Conservation (phyloP, 306 rosid genomes). For the Vachellia collinsii region DNA sequence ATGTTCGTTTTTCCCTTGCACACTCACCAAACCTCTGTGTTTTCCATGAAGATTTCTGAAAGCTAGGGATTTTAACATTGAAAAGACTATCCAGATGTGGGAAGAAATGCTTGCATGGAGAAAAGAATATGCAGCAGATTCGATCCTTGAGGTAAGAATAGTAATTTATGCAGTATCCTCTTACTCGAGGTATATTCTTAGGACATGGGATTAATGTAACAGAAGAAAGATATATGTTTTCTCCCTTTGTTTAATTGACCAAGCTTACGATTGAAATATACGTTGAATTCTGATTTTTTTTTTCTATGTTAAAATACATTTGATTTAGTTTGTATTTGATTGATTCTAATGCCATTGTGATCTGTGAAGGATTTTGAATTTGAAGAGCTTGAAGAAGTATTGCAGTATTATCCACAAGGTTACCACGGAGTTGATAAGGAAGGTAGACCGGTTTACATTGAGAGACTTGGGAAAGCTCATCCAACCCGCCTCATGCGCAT, state of each 20-base stretch:
- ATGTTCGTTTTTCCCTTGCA: neutral
- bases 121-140: conserved; percentile 79
- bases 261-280: conserved; percentile 3
- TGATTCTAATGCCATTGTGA: conserved; percentile 38
- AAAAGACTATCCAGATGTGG: conserved; percentile 86
- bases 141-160: conserved; percentile 77
- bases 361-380: conserved; percentile 81
- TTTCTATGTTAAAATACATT: conserved; percentile 5
- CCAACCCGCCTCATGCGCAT: conserved; percentile 84
- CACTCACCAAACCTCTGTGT: neutral
- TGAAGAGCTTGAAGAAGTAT: conserved; percentile 89
- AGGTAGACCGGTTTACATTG: conserved; percentile 96
- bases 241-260: neutral
- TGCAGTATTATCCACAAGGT: conserved; percentile 96
- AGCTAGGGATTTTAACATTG: conserved; percentile 81
- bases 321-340: conserved; percentile 20
- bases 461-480: conserved; percentile 94
- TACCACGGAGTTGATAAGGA: conserved; percentile 97
- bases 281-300: conserved; percentile 1
- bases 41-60: conserved; percentile 68
- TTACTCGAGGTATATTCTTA: neutral
- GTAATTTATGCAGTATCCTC: conserved; percentile 20
- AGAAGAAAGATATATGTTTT: neutral
- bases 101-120: conserved; percentile 93
- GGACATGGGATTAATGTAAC: neutral